phyloP scores from a whole-genome alignment of 164 flowering plant genomes.

The Hamamelis virginiana region DNA sequence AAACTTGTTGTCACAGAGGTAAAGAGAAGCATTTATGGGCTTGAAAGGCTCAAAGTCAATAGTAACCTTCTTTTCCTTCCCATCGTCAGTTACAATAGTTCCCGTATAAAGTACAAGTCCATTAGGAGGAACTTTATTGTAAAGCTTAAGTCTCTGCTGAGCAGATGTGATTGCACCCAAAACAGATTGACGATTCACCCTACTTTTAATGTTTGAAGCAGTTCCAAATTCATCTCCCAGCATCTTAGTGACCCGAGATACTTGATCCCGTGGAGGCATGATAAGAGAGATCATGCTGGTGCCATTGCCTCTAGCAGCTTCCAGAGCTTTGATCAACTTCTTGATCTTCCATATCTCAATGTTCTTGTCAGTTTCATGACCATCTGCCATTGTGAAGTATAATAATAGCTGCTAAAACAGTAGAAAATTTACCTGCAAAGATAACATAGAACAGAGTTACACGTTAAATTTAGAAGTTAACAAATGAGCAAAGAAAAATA shows the following conservation, averaged over 20 bases:
- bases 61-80: conserved; percentile 40
- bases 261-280: conserved; percentile 44
- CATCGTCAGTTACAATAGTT: conserved; percentile 39
- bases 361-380: conserved; percentile 31
- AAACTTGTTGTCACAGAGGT: conserved; percentile 48
- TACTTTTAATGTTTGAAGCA: conserved; percentile 51
- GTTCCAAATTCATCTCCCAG: conserved; percentile 53
- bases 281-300: conserved; percentile 43
- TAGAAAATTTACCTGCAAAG: background rate
- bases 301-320: conserved; percentile 42
- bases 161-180: conserved; percentile 43
- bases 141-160: conserved; percentile 40
- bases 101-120: conserved; percentile 43
- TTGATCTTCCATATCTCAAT: conserved; percentile 44
- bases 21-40: conserved; percentile 38
- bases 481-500: too few relatives aligned
- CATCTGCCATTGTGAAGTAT: conserved; percentile 26
- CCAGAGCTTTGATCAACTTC: conserved; percentile 39
- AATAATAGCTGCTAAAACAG: background rate
- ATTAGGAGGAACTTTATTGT: conserved; percentile 42
- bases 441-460: too few relatives aligned
- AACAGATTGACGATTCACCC: conserved; percentile 47
- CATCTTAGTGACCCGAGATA: conserved; percentile 49
- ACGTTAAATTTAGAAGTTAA: too few relatives aligned
- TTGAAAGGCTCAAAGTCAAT: conserved; percentile 46